Percentiles rank a stretch among this genome's conserved stretches.
Evolutionary conservation across 768 basidiomycete genomes (phyloP).

Genomic region (Psilocybe tampanensis): DNA sequence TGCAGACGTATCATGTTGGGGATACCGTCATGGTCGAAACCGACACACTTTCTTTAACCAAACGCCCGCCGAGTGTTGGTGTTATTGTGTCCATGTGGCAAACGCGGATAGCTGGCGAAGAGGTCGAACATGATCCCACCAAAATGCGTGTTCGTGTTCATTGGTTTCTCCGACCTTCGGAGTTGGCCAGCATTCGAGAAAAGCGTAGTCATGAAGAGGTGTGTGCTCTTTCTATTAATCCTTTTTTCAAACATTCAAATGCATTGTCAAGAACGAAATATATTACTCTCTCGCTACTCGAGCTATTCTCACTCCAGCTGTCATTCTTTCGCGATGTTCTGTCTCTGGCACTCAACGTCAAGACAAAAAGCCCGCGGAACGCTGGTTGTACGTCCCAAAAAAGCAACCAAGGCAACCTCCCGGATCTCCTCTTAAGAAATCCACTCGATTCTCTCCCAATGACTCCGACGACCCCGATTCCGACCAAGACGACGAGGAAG

Average conservation of each 20-base stretch:
- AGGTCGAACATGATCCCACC: slow-evolving; percentile 29
- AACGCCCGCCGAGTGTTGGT: slow-evolving; percentile 59
- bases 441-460: slow-evolving; percentile 11
- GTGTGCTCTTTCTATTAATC: slow-evolving; percentile 16
- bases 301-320: slow-evolving; percentile 50
- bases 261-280: slow-evolving; percentile 67
- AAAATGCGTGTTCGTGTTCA: slow-evolving; percentile 65
- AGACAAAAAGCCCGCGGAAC: slow-evolving; percentile 9
- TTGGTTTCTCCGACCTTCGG: slow-evolving; percentile 73
- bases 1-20: slow-evolving; percentile 51
- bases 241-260: background rate
- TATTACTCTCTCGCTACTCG: slow-evolving; percentile 61
- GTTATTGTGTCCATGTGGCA: slow-evolving; percentile 77
- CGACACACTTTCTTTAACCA: slow-evolving; percentile 40
- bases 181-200: slow-evolving; percentile 62
- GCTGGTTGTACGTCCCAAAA: slow-evolving; percentile 15
- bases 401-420: slow-evolving; percentile 21
- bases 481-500: slow-evolving; percentile 23
- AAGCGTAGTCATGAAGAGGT: slow-evolving; percentile 66
- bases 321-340: slow-evolving; percentile 53
- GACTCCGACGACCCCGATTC: slow-evolving; percentile 19
- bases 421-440: slow-evolving; percentile 25
- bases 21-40: slow-evolving; percentile 69
- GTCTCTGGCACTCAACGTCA: slow-evolving; percentile 36
- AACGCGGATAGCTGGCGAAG: slow-evolving; percentile 32